phyloP scores from a whole-genome alignment of 139 green algal genomes.

The Ettlia oleoabundans region DNA sequence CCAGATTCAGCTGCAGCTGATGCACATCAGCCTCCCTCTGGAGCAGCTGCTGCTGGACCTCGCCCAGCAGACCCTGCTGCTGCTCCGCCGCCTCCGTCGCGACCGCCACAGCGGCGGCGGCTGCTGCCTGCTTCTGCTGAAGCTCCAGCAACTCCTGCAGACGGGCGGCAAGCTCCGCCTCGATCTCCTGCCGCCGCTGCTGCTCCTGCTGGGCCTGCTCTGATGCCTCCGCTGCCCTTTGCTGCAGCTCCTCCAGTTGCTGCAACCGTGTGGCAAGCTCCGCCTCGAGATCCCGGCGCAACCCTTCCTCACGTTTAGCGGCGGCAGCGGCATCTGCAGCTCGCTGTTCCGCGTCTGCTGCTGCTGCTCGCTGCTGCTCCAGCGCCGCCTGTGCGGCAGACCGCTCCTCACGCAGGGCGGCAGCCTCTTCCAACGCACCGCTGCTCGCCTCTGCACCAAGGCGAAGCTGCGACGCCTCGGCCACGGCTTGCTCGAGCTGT shows the following conservation, averaged over 20 bases:
- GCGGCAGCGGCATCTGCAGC: background rate
- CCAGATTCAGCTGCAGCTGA: background rate
- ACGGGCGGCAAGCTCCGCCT: slow-evolving; percentile 6
- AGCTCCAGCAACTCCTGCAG: background rate
- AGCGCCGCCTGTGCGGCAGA: background rate
- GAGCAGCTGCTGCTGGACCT: background rate
- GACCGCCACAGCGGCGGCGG: background rate
- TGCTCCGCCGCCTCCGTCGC: background rate
- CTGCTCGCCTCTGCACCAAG: background rate
- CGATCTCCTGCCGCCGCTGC: background rate
- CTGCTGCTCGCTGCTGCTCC: too few species aligned
- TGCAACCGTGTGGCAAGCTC: background rate
- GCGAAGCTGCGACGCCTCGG: slow-evolving; percentile 5
- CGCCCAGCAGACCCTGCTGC: background rate
- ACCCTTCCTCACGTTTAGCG: too few species aligned
- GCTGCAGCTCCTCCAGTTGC: slow-evolving; percentile 2
- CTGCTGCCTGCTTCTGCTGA: slow-evolving; percentile 2
- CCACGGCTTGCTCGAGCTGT: background rate
- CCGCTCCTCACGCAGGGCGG: slow-evolving; percentile 2
- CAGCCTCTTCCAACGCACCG: slow-evolving; percentile 6
- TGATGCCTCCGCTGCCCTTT: background rate
- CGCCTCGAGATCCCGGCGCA: background rate
- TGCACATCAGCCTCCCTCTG: background rate
- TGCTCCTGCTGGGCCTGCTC: background rate
- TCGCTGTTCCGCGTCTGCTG: background rate